Percentiles rank a stretch among this genome's conserved stretches.
Evolutionary conservation across 768 basidiomycete genomes (phyloP).

Genomic region (Trametes punicea): DNA sequence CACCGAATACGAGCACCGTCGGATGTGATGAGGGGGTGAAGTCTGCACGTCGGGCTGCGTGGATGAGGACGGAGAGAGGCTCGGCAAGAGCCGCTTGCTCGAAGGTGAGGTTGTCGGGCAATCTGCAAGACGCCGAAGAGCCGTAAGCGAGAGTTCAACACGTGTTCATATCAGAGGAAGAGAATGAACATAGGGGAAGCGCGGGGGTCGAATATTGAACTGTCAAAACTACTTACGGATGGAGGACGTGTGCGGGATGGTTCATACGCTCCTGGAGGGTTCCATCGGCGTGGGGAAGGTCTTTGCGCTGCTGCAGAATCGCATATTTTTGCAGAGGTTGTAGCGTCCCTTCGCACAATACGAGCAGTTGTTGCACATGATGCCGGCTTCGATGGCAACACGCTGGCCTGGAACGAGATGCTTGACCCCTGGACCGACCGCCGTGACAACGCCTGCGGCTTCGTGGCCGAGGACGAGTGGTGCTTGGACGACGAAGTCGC

Average conservation of each 20-base stretch:
- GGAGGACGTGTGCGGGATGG: slow-evolving; percentile 81
- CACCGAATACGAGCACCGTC: slow-evolving; percentile 84
- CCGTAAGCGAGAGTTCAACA: slow-evolving; percentile 12
- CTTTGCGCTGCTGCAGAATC: slow-evolving; percentile 87
- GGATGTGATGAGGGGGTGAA: slow-evolving; percentile 37
- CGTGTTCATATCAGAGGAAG: slow-evolving; percentile 5
- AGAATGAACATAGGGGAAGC: not conserved
- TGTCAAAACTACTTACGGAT: slow-evolving; percentile 60
- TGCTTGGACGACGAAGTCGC: slow-evolving; percentile 81
- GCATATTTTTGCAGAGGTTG: slow-evolving; percentile 89
- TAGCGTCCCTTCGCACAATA: slow-evolving; percentile 77
- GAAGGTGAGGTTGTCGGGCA: slow-evolving; percentile 73
- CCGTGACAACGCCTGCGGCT: slow-evolving; percentile 81
- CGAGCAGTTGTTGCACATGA: slow-evolving; percentile 76
- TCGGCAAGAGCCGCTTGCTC: slow-evolving; percentile 89
- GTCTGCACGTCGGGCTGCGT: slow-evolving; percentile 47
- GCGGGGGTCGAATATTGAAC: not conserved
- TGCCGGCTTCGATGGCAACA: slow-evolving; percentile 92
- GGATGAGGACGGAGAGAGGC: slow-evolving; percentile 87
- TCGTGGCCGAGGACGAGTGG: slow-evolving; percentile 95
- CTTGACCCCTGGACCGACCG: slow-evolving; percentile 71
- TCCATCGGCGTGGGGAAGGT: slow-evolving; percentile 89
- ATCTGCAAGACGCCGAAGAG: slow-evolving; percentile 36
- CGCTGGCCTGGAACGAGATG: slow-evolving; percentile 72
- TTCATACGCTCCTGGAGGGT: slow-evolving; percentile 86